Evolutionary conservation across 2,329 filamentous ascomycete genomes (phyloP), one percentile per base, ranked within the genome.

Genomic region (Alternaria triticimaculans): DNA sequence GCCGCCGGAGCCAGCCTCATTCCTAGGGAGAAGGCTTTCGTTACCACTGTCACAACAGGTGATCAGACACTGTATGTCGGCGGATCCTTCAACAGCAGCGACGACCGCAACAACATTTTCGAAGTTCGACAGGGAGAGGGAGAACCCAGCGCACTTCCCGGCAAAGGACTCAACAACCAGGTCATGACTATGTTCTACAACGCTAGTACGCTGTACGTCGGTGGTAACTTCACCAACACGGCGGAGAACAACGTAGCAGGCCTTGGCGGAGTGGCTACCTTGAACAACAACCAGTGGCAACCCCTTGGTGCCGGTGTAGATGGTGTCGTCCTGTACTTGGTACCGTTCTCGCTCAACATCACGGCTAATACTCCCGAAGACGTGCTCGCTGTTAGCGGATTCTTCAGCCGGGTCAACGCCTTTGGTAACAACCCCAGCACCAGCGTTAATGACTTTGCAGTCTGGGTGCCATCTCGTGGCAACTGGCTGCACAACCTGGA

Each of bases 401-500:
- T 88, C 63, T 99, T 99, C 78, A 86, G 87, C 15, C 84, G 89
- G 58, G 88, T 97, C 65, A 86, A 90, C 26, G 87, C 86, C 0
- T 95, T 93, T 71, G 88, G 83, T 37, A 84, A 84, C 67, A 90
- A 90, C 68, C 79, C 85, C 7, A 86, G 88, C 10, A 85, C 90
- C 26, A 73, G 86, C 9, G 91, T 89, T 1, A 81, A 88, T 55
- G 94, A 94, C 3, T 93, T 99, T 73, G 95, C 93, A 14, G 85
- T 98, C 41, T 99, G 96, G 96, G 90, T 98, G 8, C 92, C 92
- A 4, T 96, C 94, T 4, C 85, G 87, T 65, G 86, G 85, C 62
- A 96, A 96, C 76, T 99, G 96, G 96, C 84, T 99, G 15, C 89
- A 93, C 75, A 96, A 96, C 70, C 82, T 97, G 18, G 72, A 80